Evolutionary conservation across 371 early-diverging fungal species (phyloP).

Genomic region (Syncephalastrum contaminatum): DNA sequence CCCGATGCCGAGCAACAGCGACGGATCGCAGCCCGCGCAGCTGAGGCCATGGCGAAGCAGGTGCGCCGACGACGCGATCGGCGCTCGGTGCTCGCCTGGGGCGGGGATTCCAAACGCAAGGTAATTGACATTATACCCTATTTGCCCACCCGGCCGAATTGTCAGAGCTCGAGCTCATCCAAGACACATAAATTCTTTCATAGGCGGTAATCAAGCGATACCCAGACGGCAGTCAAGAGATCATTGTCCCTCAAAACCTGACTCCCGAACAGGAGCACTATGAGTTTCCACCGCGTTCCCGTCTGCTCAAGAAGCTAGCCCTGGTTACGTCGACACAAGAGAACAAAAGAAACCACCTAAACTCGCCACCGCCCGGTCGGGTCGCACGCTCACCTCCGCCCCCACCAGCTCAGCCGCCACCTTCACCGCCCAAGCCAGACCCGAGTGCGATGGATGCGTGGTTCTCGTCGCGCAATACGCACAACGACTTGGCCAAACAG

Average conservation of each 20-base stretch:
- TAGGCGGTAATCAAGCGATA: slow-evolving; percentile 40
- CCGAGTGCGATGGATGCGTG: slow-evolving; percentile 34
- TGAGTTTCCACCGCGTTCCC: slow-evolving; percentile 47
- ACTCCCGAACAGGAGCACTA: slow-evolving; percentile 49
- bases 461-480: slow-evolving; percentile 27
- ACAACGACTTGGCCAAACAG: background rate
- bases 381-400: background rate
- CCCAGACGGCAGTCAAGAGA: slow-evolving; percentile 45
- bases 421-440: slow-evolving; percentile 26
- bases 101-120: slow-evolving; percentile 13
- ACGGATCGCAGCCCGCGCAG: slow-evolving; percentile 32
- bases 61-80: slow-evolving; percentile 33
- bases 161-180: background rate
- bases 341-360: slow-evolving; percentile 20
- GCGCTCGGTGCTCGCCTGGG: slow-evolving; percentile 36
- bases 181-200: background rate
- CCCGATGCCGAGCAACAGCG: slow-evolving; percentile 32
- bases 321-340: slow-evolving; percentile 16
- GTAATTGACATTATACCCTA: no score
- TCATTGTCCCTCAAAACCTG: slow-evolving; percentile 43
- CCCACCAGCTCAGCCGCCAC: slow-evolving; percentile 3
- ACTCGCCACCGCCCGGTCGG: slow-evolving; percentile 8
- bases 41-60: slow-evolving; percentile 36
- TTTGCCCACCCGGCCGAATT: no score
- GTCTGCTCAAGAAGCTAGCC: slow-evolving; percentile 38